Conservation (phyloP, 768 basidiomycete species). For the Pisolithus tinctorius region DNA sequence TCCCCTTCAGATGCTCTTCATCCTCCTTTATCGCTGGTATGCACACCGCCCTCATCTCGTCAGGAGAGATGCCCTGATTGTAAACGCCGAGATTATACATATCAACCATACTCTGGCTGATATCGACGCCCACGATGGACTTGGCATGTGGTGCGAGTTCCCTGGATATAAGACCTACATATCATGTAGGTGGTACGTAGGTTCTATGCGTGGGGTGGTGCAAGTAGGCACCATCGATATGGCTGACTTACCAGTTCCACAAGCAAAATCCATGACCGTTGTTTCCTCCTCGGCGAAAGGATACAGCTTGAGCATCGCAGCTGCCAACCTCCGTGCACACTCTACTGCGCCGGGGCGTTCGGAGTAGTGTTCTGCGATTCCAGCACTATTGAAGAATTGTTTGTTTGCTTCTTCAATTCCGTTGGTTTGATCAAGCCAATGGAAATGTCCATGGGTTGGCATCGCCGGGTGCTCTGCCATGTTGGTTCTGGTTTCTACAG, state of each 20-base stretch:
- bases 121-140: slow-evolving; percentile 66
- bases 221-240: not conserved
- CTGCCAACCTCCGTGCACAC: slow-evolving; percentile 17
- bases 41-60: slow-evolving; percentile 63
- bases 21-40: slow-evolving; percentile 38
- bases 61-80: slow-evolving; percentile 55
- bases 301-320: slow-evolving; percentile 30
- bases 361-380: slow-evolving; percentile 19
- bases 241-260: slow-evolving; percentile 50
- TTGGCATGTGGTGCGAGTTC: slow-evolving; percentile 55
- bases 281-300: slow-evolving; percentile 51
- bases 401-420: slow-evolving; percentile 19
- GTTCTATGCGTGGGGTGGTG: no score
- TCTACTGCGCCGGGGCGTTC: slow-evolving; percentile 13
- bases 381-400: slow-evolving; percentile 16
- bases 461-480: not conserved
- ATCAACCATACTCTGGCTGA: slow-evolving; percentile 66
- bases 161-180: slow-evolving; percentile 55
- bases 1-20: slow-evolving; percentile 42
- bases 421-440: not conserved
- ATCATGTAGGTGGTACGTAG: not conserved
- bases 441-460: not conserved
- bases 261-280: slow-evolving; percentile 66
- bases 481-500: not conserved
- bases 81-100: slow-evolving; percentile 50